These are phyloP conservation scores for Boletus sp. DNA, from an alignment of 768 basidiomycete genomes.

Conservation along the genomic window DNA sequence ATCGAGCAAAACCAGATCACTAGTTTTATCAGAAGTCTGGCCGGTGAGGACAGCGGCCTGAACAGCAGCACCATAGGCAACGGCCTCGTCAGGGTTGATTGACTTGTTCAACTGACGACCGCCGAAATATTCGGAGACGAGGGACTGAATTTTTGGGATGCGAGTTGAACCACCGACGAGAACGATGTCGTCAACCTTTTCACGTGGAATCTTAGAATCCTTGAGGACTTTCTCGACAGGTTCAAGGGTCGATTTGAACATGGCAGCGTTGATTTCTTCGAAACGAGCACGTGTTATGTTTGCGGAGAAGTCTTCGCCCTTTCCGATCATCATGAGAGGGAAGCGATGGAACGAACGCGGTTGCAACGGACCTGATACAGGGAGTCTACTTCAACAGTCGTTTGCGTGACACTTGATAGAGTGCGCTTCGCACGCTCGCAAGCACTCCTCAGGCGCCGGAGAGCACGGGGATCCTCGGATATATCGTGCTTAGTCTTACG, in stretches of 20 bases:
- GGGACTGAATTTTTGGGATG: constrained; percentile 98
- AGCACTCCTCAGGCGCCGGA: constrained; percentile 91
- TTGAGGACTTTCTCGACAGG: constrained; percentile 99
- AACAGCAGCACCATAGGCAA: constrained; percentile 99
- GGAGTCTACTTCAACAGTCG: constrained; percentile 99
- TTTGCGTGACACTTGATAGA: constrained; percentile 96
- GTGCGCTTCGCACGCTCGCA: constrained; percentile 99
- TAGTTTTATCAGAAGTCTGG: constrained; percentile 98
- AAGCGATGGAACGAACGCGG: neutral
- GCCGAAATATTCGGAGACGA: constrained; percentile 98
- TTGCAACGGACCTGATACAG: constrained; percentile 72
- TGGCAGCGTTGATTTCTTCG: constrained; percentile 94
- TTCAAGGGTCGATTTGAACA: constrained; percentile 97
- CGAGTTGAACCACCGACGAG: constrained; percentile 99
- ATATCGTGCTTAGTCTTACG: constrained; percentile 96
- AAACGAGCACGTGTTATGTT: constrained; percentile 99
- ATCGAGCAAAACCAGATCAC: constrained; percentile 97
- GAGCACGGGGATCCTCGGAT: constrained; percentile 93
- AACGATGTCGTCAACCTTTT: constrained; percentile 98
- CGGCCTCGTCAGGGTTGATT: constrained; percentile 99
- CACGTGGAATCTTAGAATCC: constrained; percentile 96
- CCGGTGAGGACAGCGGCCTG: constrained; percentile 99
- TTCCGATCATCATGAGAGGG: constrained; percentile 9
- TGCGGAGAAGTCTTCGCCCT: constrained; percentile 98
- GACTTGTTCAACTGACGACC: constrained; percentile 99